phyloP scores from a whole-genome alignment of 2,329 filamentous ascomycete genomes.

The Epichloe gansuensis region DNA sequence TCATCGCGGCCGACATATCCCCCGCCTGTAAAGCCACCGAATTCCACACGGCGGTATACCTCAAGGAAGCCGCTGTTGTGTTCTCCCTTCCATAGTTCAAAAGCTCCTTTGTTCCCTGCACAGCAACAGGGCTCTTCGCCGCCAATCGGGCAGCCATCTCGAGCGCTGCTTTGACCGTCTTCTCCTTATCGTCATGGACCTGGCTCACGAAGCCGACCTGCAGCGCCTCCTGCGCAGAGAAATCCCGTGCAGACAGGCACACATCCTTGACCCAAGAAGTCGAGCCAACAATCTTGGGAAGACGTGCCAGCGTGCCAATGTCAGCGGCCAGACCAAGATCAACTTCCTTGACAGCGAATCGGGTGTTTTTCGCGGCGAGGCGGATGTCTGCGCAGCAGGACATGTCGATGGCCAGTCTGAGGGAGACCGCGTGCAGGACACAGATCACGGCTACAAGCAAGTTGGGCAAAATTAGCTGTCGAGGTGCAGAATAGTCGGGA shows the following conservation, averaged over 20 bases:
- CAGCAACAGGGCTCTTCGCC: slow-evolving; percentile 74
- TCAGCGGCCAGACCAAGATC: slow-evolving; percentile 73
- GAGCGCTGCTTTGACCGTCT: slow-evolving; percentile 48
- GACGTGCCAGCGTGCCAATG: slow-evolving; percentile 59
- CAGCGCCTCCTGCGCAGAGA: slow-evolving; percentile 54
- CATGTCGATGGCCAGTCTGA: slow-evolving; percentile 68
- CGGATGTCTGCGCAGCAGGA: slow-evolving; percentile 58
- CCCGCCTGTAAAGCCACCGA: slow-evolving; percentile 65
- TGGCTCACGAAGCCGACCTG: slow-evolving; percentile 57
- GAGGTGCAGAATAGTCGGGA: no score
- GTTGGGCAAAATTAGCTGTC: no score
- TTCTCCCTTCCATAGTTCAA: slow-evolving; percentile 73
- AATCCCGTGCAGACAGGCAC: slow-evolving; percentile 56
- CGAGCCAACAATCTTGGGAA: slow-evolving; percentile 61
- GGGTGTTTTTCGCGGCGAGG: slow-evolving; percentile 44
- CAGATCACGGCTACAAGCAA: slow-evolving; percentile 55
- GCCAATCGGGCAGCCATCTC: slow-evolving; percentile 54
- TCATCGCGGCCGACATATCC: slow-evolving; percentile 62
- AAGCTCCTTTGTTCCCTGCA: slow-evolving; percentile 77
- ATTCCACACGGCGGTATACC: slow-evolving; percentile 84
- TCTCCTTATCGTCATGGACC: slow-evolving; percentile 50
- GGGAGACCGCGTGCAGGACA: slow-evolving; percentile 64
- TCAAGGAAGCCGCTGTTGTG: slow-evolving; percentile 61
- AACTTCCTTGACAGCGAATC: slow-evolving; percentile 66
- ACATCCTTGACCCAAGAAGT: slow-evolving; percentile 72